Conservation (phyloP, 495 filamentous ascomycete genomes). For the Monascus purpureus region DNA sequence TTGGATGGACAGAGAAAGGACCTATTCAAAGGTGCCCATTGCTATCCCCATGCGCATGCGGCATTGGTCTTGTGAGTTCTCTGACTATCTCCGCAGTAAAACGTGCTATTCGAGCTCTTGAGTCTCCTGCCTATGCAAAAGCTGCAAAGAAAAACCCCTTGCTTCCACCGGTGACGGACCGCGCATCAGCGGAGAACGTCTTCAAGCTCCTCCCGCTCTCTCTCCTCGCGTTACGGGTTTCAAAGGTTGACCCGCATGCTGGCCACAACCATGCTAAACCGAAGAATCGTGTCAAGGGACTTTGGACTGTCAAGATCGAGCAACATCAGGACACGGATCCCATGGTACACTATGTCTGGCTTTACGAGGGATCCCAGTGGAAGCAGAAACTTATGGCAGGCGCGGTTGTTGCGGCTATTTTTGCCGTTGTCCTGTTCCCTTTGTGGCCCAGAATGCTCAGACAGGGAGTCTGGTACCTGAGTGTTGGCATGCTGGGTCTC, state of each 20-base stretch:
- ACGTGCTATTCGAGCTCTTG: slow-evolving; percentile 83
- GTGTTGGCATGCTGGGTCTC: slow-evolving; percentile 84
- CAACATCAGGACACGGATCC: slow-evolving; percentile 87
- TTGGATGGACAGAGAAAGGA: slow-evolving; percentile 95
- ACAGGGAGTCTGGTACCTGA: slow-evolving; percentile 93
- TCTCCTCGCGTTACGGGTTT: slow-evolving; percentile 84
- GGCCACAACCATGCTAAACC: slow-evolving; percentile 67
- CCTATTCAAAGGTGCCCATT: slow-evolving; percentile 72
- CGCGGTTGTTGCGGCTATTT: slow-evolving; percentile 66
- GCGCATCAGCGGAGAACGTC: slow-evolving; percentile 71
- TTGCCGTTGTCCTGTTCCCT: slow-evolving; percentile 86
- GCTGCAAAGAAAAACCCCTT: slow-evolving; percentile 73
- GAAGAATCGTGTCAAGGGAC: slow-evolving; percentile 81
- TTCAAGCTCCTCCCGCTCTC: slow-evolving; percentile 95
- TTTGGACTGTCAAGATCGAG: slow-evolving; percentile 94
- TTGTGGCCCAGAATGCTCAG: slow-evolving; percentile 88
- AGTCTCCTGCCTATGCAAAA: slow-evolving; percentile 77
- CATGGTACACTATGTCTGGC: slow-evolving; percentile 90
- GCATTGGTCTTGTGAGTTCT: not conserved
- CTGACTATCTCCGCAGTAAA: slow-evolving; percentile 51
- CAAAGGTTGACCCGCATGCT: slow-evolving; percentile 59
- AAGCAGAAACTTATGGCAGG: slow-evolving; percentile 83
- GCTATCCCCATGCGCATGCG: not conserved
- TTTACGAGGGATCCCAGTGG: slow-evolving; percentile 89
- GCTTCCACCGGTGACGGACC: slow-evolving; percentile 76